These are phyloP conservation scores for Trichoderma sp. DNA, from an alignment of 2,329 filamentous ascomycete genomes.

Conservation along the genomic window DNA sequence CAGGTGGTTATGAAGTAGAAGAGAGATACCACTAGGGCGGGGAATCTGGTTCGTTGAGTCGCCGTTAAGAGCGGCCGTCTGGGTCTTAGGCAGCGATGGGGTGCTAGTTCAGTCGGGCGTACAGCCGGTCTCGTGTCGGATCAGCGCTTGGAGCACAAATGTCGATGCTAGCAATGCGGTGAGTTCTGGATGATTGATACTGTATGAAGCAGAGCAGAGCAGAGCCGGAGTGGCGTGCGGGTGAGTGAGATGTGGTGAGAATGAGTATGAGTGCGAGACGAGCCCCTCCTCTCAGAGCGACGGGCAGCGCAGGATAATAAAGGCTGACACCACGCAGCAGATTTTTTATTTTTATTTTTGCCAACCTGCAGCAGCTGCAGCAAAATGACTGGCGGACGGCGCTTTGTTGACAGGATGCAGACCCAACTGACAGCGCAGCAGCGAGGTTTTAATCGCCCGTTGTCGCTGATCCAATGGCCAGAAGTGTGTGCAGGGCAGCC, in stretches of 20 bases:
- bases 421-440: conserved; percentile 26
- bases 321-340: not conserved
- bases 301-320: conserved; percentile 7
- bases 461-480: conserved; percentile 25
- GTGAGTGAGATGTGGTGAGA: not conserved
- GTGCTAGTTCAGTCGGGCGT: conserved; percentile 10
- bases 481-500: conserved; percentile 29
- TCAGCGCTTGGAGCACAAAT: conserved; percentile 11
- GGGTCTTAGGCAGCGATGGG: not conserved
- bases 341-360: not conserved
- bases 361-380: not conserved
- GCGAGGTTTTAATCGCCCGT: conserved; percentile 30
- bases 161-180: not conserved
- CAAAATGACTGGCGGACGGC: not conserved
- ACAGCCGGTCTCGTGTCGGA: not conserved
- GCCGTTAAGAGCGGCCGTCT: conserved; percentile 20
- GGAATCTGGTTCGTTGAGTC: conserved; percentile 20
- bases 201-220: not conserved
- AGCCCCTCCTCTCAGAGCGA: conserved; percentile 14
- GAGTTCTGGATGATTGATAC: too few relatives aligned
- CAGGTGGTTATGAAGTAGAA: conserved; percentile 23
- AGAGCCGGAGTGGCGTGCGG: not conserved
- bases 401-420: conserved; percentile 29
- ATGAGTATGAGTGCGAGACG: conserved; percentile 11
- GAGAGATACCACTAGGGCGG: conserved; percentile 37